Evolutionary conservation across 2,329 filamentous ascomycete genomes (phyloP).

Genomic region (Stagonosporopsis tanaceti): DNA sequence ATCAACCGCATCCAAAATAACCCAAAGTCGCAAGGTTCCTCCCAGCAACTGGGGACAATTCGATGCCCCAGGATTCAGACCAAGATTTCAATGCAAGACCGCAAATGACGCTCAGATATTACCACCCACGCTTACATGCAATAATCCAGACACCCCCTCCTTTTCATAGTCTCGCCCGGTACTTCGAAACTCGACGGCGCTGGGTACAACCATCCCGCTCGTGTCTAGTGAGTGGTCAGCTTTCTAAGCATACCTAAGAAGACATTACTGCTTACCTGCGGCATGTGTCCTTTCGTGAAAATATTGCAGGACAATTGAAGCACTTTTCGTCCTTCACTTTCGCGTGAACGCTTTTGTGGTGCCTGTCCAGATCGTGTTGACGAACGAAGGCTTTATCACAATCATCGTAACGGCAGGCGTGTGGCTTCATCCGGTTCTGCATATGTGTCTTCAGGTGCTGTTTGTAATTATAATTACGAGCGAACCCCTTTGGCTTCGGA

Average conservation of each 20-base stretch:
- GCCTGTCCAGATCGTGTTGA: constrained; percentile 75
- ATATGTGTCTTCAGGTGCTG: constrained; percentile 88
- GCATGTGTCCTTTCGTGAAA: constrained; percentile 84
- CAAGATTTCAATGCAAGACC: constrained; percentile 6
- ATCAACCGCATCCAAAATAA: background rate
- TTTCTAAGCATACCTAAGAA: background rate
- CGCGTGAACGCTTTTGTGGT: constrained; percentile 72
- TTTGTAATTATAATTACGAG: constrained; percentile 84
- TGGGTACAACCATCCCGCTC: constrained; percentile 79
- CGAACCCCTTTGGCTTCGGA: constrained; percentile 73
- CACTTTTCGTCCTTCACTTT: constrained; percentile 76
- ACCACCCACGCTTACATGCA: constrained; percentile 19
- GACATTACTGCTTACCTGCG: constrained; percentile 66
- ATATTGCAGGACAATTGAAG: constrained; percentile 72
- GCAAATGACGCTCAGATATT: constrained; percentile 7
- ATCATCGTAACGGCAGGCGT: constrained; percentile 68
- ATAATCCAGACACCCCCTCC: background rate
- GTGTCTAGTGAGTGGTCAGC: constrained; percentile 63
- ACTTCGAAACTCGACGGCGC: constrained; percentile 48
- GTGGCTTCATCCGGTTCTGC: constrained; percentile 73
- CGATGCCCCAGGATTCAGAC: background rate
- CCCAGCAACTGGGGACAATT: background rate
- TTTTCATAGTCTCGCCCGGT: constrained; percentile 1
- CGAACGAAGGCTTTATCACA: constrained; percentile 82
- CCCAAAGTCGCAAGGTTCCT: background rate